Base-by-base conservation (phyloP, 768 basidiomycete genomes). In the Phylloporus rhodoxanthus region DNA sequence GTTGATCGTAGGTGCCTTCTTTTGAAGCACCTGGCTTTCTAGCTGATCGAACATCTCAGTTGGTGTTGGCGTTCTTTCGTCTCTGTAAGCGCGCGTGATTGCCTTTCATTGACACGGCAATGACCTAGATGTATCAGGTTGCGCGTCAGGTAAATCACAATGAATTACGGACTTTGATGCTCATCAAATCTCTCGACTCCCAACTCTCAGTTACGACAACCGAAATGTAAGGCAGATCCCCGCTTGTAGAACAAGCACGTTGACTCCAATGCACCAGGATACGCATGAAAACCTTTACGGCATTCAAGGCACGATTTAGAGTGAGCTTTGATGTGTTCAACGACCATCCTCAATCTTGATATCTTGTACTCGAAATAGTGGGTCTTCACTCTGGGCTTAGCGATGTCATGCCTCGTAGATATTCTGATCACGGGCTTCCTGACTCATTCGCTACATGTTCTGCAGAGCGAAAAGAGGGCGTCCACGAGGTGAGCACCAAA, bases 301-400 rank as follows among this genome's bases (percentile, higher is more conserved):
- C 51, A 14, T 67, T 67, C 52, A 65, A 50, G 47, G 52, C 48
- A 9, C 34, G 56, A 4, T 62, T 68, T 11, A 49, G 60, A 51
- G 59, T 62, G 37, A 43, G 56, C 14, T 41, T 17, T 13, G 10
- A 2, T 30, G 9, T 13, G 29, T 33, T 2, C n/a, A n/a, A n/a
- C n/a, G 19, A 13, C 46, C 36, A 7, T 25, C 44, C 34, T 5
- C 5, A 3, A 21, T 51, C 46, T 52, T 32, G 53, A 21, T 43
- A 20, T 45, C 17, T 33, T 33, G 23, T 17, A 42, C 40, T 14
- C 25, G 32, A 14, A 47, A 33, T 47, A 80, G 77, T 75, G 74
- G 71, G 60, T 75, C 13, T 79, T 80, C 48, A 80, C 79, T 2
- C 64, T 70, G 1, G 79, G 79, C 8, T 67, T 81, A 4, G 66